phyloP scores from a whole-genome alignment of 2,329 filamentous ascomycete species.

The Ilyonectria destructans region DNA sequence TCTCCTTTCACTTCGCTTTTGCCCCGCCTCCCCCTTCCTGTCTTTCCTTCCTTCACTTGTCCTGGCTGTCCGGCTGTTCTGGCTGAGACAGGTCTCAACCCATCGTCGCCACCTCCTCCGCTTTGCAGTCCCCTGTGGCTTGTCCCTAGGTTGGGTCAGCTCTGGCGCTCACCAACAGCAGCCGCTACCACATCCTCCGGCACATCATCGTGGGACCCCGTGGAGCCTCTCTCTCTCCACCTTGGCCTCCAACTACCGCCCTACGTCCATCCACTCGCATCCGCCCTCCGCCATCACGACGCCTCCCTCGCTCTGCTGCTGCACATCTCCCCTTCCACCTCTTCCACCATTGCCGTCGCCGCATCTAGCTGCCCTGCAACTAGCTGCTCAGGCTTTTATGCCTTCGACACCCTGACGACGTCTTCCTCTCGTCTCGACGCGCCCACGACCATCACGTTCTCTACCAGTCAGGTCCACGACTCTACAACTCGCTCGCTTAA shows the following conservation, averaged over 20 bases:
- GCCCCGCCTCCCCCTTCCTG: conserved; percentile 2
- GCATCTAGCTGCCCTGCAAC: conserved; percentile 28
- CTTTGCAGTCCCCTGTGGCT: conserved; percentile 37
- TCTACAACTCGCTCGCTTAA: conserved; percentile 33
- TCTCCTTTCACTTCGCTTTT: conserved; percentile 8
- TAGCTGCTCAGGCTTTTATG: conserved; percentile 45
- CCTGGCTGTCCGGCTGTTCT: not conserved
- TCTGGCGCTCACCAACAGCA: conserved; percentile 7
- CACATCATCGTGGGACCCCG: conserved; percentile 33
- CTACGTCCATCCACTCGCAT: conserved; percentile 10
- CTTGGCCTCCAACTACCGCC: conserved; percentile 25
- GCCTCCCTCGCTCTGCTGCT: conserved; percentile 20
- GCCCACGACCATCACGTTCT: conserved; percentile 40
- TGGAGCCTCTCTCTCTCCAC: conserved; percentile 19
- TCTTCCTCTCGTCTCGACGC: conserved; percentile 29
- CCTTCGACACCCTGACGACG: conserved; percentile 43
- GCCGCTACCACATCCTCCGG: conserved; percentile 11
- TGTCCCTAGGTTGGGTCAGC: conserved; percentile 13
- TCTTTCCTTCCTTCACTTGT: conserved; percentile 11
- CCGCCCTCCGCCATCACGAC: conserved; percentile 10
- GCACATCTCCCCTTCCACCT: conserved; percentile 11
- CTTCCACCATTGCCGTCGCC: conserved; percentile 15
- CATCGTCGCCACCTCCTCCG: conserved; percentile 28
- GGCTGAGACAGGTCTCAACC: conserved; percentile 42
- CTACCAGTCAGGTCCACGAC: conserved; percentile 38